Base-by-base conservation (phyloP, 306 rosid species). In the Lupinus albus region DNA sequence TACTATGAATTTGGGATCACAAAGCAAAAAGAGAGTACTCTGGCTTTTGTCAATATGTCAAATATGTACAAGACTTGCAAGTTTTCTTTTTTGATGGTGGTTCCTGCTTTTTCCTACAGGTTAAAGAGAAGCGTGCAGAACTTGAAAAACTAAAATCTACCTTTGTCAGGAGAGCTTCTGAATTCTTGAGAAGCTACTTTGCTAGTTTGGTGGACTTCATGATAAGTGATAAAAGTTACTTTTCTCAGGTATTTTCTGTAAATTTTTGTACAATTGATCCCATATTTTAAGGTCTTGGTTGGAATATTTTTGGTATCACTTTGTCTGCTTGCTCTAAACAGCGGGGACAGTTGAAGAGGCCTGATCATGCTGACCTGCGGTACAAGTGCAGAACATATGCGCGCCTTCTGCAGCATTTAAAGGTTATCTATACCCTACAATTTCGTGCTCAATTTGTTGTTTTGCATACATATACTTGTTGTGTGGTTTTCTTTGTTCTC, bases 341-440 rank as follows among this genome's bases (percentile, higher is more conserved):
- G 99, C 79, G 96, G 42, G 99, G 99, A 75, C 97, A 93, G 74
- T 78, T 93, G 77, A 93, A 93, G 88, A 88, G 99, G 84, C 99
- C 99, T 1, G 99, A 93, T 90, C 99, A 93, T 84, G 99, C 99
- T 76, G 97, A 93, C 82, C 73, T 93, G 80, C 87, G 97, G 74
- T 93, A 93, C 80, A 93, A 93, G 82, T 93, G 99, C 89, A 79
- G 99, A 84, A 90, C 96, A 28, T 93, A 93, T 67, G 99, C 99
- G 17, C 96, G 97, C 64, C 96, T 93, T 76, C 74, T 93, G 79
- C 99, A 90, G 71, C 99, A 93, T 84, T 78, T 93, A 79, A 93
- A 93, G 99, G 99, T 92, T 51, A 45, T 61, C 50, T 45, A 75
- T 44, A 65, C 4, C 30, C 30, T 25, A 25, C 30, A 25, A 25